These are phyloP conservation scores for Alternaria metachromatica DNA, from an alignment of 2,329 filamentous ascomycete species.

Conservation along the genomic window DNA sequence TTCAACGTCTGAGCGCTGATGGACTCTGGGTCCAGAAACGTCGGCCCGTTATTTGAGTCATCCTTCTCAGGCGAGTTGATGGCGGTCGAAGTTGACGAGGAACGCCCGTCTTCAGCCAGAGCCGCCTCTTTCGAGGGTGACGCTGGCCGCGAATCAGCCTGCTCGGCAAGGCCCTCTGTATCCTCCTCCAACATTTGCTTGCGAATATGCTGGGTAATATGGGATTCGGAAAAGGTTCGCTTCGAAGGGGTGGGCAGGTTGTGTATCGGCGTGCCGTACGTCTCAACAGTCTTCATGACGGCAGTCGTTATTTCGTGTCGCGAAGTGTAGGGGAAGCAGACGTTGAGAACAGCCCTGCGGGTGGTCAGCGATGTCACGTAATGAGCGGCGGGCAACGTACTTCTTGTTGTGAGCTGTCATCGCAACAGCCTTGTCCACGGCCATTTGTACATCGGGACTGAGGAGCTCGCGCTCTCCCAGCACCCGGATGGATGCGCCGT, in stretches of 20 bases:
- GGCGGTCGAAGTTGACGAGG: slow-evolving; percentile 49
- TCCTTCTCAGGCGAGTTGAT: slow-evolving; percentile 46
- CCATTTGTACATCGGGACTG: slow-evolving; percentile 84
- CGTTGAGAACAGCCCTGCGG: slow-evolving; percentile 74
- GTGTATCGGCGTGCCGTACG: slow-evolving; percentile 76
- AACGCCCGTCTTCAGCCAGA: slow-evolving; percentile 36
- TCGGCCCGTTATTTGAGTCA: slow-evolving; percentile 24
- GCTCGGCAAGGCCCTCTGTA: slow-evolving; percentile 35
- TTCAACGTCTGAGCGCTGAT: slow-evolving; percentile 85
- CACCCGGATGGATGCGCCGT: slow-evolving; percentile 85
- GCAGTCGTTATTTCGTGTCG: slow-evolving; percentile 93
- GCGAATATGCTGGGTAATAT: slow-evolving; percentile 85
- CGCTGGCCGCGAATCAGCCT: slow-evolving; percentile 35
- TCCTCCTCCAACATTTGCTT: slow-evolving; percentile 53
- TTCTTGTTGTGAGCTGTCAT: slow-evolving; percentile 87
- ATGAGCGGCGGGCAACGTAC: slow-evolving; percentile 53
- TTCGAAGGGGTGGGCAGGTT: slow-evolving; percentile 60
- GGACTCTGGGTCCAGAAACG: slow-evolving; percentile 76
- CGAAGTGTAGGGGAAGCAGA: slow-evolving; percentile 97
- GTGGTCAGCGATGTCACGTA: slow-evolving; percentile 6
- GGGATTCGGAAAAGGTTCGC: slow-evolving; percentile 83
- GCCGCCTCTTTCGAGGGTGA: slow-evolving; percentile 45
- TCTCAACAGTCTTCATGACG: slow-evolving; percentile 83
- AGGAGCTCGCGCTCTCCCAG: slow-evolving; percentile 85
- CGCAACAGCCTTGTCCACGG: slow-evolving; percentile 83